Percentiles rank a stretch among this genome's conserved stretches.
Conservation (phyloP, 345 rosid species). For the Euphorbia tirucalli region DNA sequence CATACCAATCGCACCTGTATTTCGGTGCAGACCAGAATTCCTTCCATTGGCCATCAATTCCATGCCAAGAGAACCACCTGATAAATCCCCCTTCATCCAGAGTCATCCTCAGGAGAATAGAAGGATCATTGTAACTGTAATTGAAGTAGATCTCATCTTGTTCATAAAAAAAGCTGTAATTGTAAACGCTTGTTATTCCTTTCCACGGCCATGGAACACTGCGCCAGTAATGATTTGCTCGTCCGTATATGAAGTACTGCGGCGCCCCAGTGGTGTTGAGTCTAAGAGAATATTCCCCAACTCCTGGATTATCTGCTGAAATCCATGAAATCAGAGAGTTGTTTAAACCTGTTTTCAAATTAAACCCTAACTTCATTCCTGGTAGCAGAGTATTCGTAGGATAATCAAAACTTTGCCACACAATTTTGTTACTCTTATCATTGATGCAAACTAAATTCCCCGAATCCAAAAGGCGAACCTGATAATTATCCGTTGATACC, state of each 20-base stretch:
- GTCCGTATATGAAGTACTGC: not conserved
- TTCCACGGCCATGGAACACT: constrained; percentile 11
- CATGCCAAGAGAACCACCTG: constrained; percentile 9
- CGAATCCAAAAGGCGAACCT: too few species aligned
- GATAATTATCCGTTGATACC: too few species aligned
- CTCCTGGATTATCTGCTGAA: too few species aligned
- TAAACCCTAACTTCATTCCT: too few species aligned
- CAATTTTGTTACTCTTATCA: too few species aligned
- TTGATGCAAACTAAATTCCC: too few species aligned
- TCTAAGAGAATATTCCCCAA: too few species aligned
- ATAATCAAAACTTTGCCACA: too few species aligned
- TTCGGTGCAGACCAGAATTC: not conserved
- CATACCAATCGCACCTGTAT: constrained; percentile 9
- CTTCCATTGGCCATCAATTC: not conserved
- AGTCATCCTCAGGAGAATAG: not conserved
- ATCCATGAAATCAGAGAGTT: too few species aligned
- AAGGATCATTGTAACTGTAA: not conserved
- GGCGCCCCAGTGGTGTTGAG: too few species aligned
- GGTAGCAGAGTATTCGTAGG: too few species aligned
- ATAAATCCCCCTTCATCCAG: not conserved
- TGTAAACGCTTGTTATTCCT: not conserved
- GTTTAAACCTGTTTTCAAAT: too few species aligned
- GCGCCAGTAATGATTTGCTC: not conserved
- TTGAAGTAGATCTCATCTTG: not conserved
- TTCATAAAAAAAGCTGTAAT: not conserved